phyloP scores from a whole-genome alignment of 352 stramenopile genomes.

The Thalassiosira mediterranea region DNA sequence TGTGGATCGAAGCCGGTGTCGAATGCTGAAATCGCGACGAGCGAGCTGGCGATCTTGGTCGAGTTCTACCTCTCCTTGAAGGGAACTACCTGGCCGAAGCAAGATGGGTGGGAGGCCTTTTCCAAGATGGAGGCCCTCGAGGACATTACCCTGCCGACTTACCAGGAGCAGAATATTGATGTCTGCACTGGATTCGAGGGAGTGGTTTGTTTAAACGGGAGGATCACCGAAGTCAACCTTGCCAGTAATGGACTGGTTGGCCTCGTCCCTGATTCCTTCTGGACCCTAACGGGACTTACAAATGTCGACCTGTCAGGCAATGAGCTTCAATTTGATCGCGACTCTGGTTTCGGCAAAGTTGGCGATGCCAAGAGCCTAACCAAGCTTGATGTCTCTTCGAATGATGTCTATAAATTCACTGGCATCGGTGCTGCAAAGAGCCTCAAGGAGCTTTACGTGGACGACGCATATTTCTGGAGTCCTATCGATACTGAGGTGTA shows the following conservation, averaged over 20 bases:
- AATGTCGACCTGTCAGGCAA: constrained; percentile 61
- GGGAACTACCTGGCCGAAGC: constrained; percentile 53
- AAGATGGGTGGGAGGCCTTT: constrained; percentile 56
- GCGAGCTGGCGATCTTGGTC: constrained; percentile 58
- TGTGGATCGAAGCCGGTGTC: constrained; percentile 28
- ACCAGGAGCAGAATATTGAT: constrained; percentile 35
- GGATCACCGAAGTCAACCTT: constrained; percentile 31
- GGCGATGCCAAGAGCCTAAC: constrained; percentile 48
- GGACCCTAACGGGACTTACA: constrained; percentile 37
- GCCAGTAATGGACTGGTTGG: constrained; percentile 52
- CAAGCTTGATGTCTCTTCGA: constrained; percentile 59
- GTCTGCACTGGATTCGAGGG: constrained; percentile 49
- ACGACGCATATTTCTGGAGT: constrained; percentile 57
- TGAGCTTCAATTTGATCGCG: constrained; percentile 51
- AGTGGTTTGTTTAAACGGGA: constrained; percentile 33
- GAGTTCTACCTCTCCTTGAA: constrained; percentile 65
- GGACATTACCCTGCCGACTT: constrained; percentile 55
- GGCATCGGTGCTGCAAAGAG: constrained; percentile 48
- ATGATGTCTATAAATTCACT: constrained; percentile 59
- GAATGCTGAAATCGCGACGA: background rate
- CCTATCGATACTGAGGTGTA: constrained; percentile 51
- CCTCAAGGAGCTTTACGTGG: constrained; percentile 46
- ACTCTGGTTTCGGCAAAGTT: constrained; percentile 59
- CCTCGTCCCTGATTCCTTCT: constrained; percentile 53
- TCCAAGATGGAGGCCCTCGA: constrained; percentile 39